These are phyloP conservation scores for Apiotrichum veenhuisii DNA, from an alignment of 1,284 basidiomycete species.

Conservation along the genomic window DNA sequence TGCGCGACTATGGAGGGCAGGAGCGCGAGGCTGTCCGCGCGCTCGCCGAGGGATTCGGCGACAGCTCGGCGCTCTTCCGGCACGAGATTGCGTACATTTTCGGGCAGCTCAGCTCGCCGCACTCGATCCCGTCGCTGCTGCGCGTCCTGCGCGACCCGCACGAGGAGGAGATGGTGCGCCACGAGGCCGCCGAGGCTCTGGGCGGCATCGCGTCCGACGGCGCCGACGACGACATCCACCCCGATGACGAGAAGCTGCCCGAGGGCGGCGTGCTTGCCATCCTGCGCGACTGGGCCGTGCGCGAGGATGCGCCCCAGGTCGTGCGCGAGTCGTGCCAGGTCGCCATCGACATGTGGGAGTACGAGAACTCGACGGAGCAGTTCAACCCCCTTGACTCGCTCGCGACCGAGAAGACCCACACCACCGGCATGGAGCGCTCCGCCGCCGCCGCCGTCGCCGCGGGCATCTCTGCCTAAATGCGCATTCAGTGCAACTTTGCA, in stretches of 20 bases:
- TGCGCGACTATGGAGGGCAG: slow-evolving; percentile 78
- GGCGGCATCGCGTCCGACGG: slow-evolving; percentile 91
- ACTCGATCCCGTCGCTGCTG: slow-evolving; percentile 82
- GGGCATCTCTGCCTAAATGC: slow-evolving; percentile 20
- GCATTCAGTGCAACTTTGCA: not conserved
- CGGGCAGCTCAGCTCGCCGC: slow-evolving; percentile 85
- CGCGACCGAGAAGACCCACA: slow-evolving; percentile 21
- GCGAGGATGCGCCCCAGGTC: slow-evolving; percentile 75
- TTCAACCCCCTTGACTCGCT: slow-evolving; percentile 76
- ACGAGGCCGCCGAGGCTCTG: slow-evolving; percentile 96
- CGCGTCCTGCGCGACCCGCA: slow-evolving; percentile 65
- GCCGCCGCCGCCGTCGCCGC: slow-evolving; percentile 40
- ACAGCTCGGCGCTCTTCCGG: slow-evolving; percentile 86
- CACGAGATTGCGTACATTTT: slow-evolving; percentile 98
- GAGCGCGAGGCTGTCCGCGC: slow-evolving; percentile 71
- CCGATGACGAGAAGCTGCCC: slow-evolving; percentile 34
- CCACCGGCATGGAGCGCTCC: slow-evolving; percentile 49
- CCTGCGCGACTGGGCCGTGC: slow-evolving; percentile 77
- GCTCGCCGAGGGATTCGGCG: slow-evolving; percentile 81
- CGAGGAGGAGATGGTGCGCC: slow-evolving; percentile 97
- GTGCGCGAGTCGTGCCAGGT: slow-evolving; percentile 95
- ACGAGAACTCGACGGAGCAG: slow-evolving; percentile 77
- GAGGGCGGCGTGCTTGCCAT: slow-evolving; percentile 68
- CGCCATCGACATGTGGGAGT: slow-evolving; percentile 96
- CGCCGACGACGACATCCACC: slow-evolving; percentile 36